Evolutionary conservation across 2,329 filamentous ascomycete genomes (phyloP).

Genomic region (Spiromastix sp.): DNA sequence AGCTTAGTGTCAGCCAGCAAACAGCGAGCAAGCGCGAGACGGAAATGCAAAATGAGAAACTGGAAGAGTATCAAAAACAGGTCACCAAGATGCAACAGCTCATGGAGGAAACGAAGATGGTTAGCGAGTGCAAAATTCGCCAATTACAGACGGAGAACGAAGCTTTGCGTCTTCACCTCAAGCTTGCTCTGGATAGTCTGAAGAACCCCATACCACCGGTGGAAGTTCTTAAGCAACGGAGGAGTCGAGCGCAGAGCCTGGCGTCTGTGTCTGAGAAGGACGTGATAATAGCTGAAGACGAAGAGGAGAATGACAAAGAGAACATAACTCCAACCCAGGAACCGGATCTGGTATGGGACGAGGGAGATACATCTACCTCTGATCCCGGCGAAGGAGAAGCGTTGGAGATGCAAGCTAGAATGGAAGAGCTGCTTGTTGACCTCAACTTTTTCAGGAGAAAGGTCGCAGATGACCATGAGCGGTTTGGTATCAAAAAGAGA

Average conservation of each 20-base stretch:
- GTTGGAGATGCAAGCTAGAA: conserved; percentile 66
- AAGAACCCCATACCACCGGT: conserved; percentile 75
- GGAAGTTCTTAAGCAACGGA: conserved; percentile 21
- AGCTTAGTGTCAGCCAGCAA: conserved; percentile 59
- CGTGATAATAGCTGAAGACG: conserved; percentile 43
- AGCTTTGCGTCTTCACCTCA: conserved; percentile 74
- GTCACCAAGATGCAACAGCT: conserved; percentile 84
- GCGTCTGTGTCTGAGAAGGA: conserved; percentile 27
- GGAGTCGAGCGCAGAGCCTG: conserved; percentile 22
- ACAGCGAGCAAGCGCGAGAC: conserved; percentile 62
- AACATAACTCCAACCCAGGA: conserved; percentile 23
- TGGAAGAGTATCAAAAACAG: conserved; percentile 91
- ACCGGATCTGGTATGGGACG: conserved; percentile 20
- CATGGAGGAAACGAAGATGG: conserved; percentile 88
- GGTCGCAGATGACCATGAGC: conserved; percentile 61
- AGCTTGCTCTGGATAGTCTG: conserved; percentile 71
- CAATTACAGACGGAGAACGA: conserved; percentile 85
- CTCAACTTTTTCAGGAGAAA: conserved; percentile 72
- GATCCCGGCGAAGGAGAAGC: conserved; percentile 34
- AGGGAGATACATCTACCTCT: conserved; percentile 16
- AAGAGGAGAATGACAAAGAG: conserved; percentile 46
- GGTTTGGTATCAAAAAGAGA: conserved; percentile 24
- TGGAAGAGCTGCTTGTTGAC: conserved; percentile 74
- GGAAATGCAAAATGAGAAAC: conserved; percentile 65
- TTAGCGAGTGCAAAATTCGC: conserved; percentile 88